A percentile compares a stretch with the other conserved stretches of the same genome.
Conservation (phyloP, 129 eudicot genomes). For the Chrysanthemum lavandulifolium region DNA sequence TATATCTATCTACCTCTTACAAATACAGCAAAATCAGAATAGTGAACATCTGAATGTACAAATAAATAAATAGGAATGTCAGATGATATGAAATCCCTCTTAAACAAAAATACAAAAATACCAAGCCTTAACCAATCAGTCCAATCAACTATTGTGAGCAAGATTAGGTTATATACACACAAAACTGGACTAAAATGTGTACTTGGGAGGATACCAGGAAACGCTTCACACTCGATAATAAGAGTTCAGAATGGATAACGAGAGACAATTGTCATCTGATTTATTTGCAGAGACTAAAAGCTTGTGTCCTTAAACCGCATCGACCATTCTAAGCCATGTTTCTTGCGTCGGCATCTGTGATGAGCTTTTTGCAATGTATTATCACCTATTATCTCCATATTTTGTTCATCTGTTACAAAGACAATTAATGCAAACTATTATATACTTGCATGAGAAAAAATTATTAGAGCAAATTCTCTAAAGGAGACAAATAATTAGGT, state of each 20-base stretch:
- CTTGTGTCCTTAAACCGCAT: conserved; percentile 31
- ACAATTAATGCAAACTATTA: conserved; percentile 10
- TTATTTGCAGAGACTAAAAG: conserved; percentile 10
- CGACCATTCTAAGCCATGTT: conserved; percentile 79
- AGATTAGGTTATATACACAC: conserved; percentile 15
- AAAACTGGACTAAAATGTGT: conserved; percentile 14
- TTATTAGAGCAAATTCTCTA: background rate
- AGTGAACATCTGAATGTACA: conserved; percentile 15
- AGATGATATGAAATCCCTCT: conserved; percentile 7
- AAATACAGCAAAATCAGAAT: background rate
- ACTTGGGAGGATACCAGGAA: conserved; percentile 11
- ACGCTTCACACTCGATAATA: background rate
- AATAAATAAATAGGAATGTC: conserved; percentile 2
- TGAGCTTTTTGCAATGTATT: conserved; percentile 81
- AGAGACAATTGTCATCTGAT: conserved; percentile 2
- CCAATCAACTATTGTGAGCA: conserved; percentile 18
- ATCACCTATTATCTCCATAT: conserved; percentile 71
- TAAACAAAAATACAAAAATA: conserved; percentile 14
- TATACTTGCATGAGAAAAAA: background rate
- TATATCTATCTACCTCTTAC: background rate
- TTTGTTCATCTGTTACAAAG: conserved; percentile 39
- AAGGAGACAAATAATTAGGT: too few relatives aligned
- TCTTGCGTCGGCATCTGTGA: conserved; percentile 85
- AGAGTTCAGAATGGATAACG: conserved; percentile 7
- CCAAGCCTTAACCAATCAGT: background rate